Percentiles rank a stretch among this genome's conserved stretches.
These are phyloP conservation scores for Rosellinia necatrix DNA, from an alignment of 2,329 filamentous ascomycete species.

Conservation along the genomic window DNA sequence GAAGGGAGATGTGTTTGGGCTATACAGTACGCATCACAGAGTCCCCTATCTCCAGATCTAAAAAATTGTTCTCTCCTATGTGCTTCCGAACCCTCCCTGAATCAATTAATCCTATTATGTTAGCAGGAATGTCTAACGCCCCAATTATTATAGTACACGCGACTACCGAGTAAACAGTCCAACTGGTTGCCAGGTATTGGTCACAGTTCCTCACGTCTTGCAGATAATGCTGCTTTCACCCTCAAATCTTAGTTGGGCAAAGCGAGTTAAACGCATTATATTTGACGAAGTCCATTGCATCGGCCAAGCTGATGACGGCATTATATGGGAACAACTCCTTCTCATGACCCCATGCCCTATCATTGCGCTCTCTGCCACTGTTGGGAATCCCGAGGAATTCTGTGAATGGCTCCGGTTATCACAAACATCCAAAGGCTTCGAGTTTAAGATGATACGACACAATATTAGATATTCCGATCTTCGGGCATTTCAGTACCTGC, in stretches of 20 bases:
- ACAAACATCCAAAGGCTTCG: slow-evolving; percentile 65
- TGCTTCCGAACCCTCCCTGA: too few species aligned
- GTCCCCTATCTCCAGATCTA: too few species aligned
- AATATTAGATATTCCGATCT: slow-evolving; percentile 74
- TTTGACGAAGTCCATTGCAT: slow-evolving; percentile 86
- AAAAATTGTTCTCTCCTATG: too few species aligned
- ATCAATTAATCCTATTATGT: too few species aligned
- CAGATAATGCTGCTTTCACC: slow-evolving; percentile 77
- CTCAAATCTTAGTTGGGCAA: slow-evolving; percentile 69
- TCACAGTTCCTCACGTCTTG: slow-evolving; percentile 78
- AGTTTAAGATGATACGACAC: slow-evolving; percentile 71
- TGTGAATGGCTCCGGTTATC: slow-evolving; percentile 68
- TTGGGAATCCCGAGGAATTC: slow-evolving; percentile 76
- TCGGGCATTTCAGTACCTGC: slow-evolving; percentile 71
- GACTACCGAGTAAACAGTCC: slow-evolving; percentile 78
- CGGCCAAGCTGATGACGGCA: slow-evolving; percentile 73
- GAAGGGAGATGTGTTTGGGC: slow-evolving; percentile 74
- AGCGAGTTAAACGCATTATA: slow-evolving; percentile 73
- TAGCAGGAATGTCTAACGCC: too few species aligned
- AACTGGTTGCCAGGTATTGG: slow-evolving; percentile 72
- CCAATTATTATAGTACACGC: too few species aligned
- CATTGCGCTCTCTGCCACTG: slow-evolving; percentile 78
- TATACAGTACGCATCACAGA: too few species aligned
- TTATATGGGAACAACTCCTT: slow-evolving; percentile 79
- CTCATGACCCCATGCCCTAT: slow-evolving; percentile 77